phyloP scores from a whole-genome alignment of 768 basidiomycete species.

The Boletus vermiculosoides region DNA sequence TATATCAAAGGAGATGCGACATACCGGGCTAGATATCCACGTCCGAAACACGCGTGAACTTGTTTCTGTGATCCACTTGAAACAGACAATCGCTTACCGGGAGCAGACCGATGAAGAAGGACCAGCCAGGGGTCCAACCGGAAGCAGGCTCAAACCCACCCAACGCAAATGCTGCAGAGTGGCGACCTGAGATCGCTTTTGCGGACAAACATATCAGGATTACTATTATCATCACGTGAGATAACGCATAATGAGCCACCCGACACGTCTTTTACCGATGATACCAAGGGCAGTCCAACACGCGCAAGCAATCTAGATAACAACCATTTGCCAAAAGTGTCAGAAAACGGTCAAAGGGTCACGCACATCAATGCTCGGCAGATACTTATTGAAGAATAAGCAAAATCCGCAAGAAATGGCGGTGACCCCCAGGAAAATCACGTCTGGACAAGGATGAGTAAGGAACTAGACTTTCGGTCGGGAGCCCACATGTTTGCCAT shows the following conservation, averaged over 20 bases:
- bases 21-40: conserved; percentile 28
- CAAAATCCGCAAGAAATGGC: conserved; percentile 48
- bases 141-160: conserved; percentile 62
- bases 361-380: conserved; percentile 50
- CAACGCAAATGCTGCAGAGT: conserved; percentile 54
- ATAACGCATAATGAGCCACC: neutral
- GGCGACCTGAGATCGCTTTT: conserved; percentile 55
- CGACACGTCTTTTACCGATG: conserved; percentile 36
- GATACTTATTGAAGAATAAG: conserved; percentile 52
- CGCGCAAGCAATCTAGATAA: conserved; percentile 51
- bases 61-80: neutral
- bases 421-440: conserved; percentile 58
- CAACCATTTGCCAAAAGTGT: conserved; percentile 2
- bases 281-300: conserved; percentile 63
- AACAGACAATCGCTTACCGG: conserved; percentile 39
- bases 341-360: neutral
- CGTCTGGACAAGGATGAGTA: conserved; percentile 32
- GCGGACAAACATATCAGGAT: conserved; percentile 55
- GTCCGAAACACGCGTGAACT: neutral
- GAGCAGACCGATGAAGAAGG: conserved; percentile 64
- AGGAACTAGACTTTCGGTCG: neutral
- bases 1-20: neutral
- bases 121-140: conserved; percentile 67
- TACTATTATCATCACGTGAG: conserved; percentile 38
- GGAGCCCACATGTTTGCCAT: conserved; percentile 57